A percentile compares a stretch with the other conserved stretches of the same genome.
Evolutionary conservation across 2,329 filamentous ascomycete species (phyloP).

Genomic region (Helicocarpus griseus): DNA sequence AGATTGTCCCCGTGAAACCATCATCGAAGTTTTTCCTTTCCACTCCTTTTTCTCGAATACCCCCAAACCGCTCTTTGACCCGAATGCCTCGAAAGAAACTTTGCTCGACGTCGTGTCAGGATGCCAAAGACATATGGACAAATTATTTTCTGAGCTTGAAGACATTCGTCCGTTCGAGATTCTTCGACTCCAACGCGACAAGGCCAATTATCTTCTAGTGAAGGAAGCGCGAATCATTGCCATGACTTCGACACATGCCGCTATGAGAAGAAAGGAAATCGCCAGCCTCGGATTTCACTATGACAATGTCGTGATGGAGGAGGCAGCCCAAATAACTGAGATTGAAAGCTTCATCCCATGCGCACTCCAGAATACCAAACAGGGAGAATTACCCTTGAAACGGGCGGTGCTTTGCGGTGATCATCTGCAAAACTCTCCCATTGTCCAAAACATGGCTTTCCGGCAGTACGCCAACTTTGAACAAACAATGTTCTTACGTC

Average conservation of each 20-base stretch:
- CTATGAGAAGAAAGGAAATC: slow-evolving; percentile 87
- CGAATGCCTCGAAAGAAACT: slow-evolving; percentile 54
- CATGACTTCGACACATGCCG: slow-evolving; percentile 97
- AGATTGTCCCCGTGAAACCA: slow-evolving; percentile 48
- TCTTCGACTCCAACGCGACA: slow-evolving; percentile 75
- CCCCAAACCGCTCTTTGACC: slow-evolving; percentile 73
- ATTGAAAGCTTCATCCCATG: slow-evolving; percentile 94
- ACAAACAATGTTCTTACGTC: slow-evolving; percentile 84
- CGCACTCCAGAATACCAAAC: slow-evolving; percentile 73
- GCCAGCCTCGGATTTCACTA: slow-evolving; percentile 89
- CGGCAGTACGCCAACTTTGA: slow-evolving; percentile 92
- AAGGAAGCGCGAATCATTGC: slow-evolving; percentile 96
- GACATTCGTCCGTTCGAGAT: slow-evolving; percentile 96
- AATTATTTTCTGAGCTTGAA: slow-evolving; percentile 83
- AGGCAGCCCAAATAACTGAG: slow-evolving; percentile 95
- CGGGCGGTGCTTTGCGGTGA: slow-evolving; percentile 89
- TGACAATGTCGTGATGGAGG: slow-evolving; percentile 96
- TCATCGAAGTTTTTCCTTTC: slow-evolving; percentile 75
- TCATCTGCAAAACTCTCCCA: slow-evolving; percentile 91
- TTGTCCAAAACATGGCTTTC: slow-evolving; percentile 90
- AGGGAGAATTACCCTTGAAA: slow-evolving; percentile 67
- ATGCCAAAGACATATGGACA: slow-evolving; percentile 79
- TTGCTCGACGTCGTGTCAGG: slow-evolving; percentile 68
- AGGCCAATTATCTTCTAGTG: slow-evolving; percentile 87
- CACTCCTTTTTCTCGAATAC: slow-evolving; percentile 77